These are phyloP conservation scores for Rhizophagus prolifer DNA, from an alignment of 192 early-diverging fungal species.

Conservation along the genomic window DNA sequence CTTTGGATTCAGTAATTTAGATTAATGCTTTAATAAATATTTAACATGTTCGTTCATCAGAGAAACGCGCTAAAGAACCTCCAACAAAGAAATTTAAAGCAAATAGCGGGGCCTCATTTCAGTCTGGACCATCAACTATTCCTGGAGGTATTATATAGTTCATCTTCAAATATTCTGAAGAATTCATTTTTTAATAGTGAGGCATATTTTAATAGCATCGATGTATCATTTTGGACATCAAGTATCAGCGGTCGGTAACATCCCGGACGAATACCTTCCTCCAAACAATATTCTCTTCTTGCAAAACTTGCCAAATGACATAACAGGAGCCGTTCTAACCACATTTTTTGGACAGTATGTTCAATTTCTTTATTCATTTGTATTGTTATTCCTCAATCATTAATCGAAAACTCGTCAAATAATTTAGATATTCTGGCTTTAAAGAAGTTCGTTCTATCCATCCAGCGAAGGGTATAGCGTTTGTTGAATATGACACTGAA, in stretches of 20 bases:
- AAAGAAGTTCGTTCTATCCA: constrained; percentile 95
- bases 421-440: constrained; percentile 73
- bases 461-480: constrained; percentile 89
- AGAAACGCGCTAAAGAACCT: constrained; percentile 31
- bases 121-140: not conserved
- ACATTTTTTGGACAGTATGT: constrained; percentile 76
- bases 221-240: constrained; percentile 27
- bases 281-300: constrained; percentile 96
- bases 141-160: constrained; percentile 15
- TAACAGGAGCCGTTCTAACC: constrained; percentile 60
- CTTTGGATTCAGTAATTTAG: not conserved
- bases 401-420: not conserved
- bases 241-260: constrained; percentile 35
- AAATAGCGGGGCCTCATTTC: not conserved
- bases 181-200: not conserved
- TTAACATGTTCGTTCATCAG: not conserved
- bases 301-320: constrained; percentile 78
- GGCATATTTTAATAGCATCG: constrained; percentile 9
- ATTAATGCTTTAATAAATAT: not conserved
- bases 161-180: not conserved
- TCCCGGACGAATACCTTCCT: constrained; percentile 74
- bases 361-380: not conserved
- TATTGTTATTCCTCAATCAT: not conserved
- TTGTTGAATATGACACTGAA: constrained; percentile 95
- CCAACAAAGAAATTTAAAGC: constrained; percentile 24